phyloP scores from a whole-genome alignment of 108 stramenopile genomes.

The Nitzschia sp. region DNA sequence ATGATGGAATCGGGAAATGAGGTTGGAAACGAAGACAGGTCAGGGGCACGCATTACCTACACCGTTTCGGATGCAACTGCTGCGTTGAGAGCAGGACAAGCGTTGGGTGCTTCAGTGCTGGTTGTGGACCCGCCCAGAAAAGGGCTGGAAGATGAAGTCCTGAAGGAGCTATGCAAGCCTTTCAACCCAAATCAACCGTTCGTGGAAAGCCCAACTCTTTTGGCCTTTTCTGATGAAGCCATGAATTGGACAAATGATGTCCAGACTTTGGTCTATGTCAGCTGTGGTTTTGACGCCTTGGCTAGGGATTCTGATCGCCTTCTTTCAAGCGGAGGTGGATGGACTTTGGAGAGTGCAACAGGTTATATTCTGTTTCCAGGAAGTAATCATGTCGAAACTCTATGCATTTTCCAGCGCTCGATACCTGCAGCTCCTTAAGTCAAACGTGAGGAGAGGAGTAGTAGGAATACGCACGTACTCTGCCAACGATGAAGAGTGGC shows the following conservation, averaged over 20 bases:
- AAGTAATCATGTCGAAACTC: slow-evolving; percentile 93
- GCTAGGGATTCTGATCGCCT: slow-evolving; percentile 86
- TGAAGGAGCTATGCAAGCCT: slow-evolving; percentile 73
- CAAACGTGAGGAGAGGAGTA: no score
- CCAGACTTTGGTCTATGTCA: slow-evolving; percentile 91
- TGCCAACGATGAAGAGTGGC: no score
- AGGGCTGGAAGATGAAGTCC: slow-evolving; percentile 85
- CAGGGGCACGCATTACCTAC: slow-evolving; percentile 50
- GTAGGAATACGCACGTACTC: no score
- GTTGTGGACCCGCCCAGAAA: slow-evolving; percentile 97
- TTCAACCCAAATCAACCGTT: slow-evolving; percentile 67
- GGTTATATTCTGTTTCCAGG: slow-evolving; percentile 97
- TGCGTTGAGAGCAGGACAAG: slow-evolving; percentile 80
- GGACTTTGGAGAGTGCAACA: slow-evolving; percentile 87
- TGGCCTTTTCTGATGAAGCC: slow-evolving; percentile 53
- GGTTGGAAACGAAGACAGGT: slow-evolving; percentile 12
- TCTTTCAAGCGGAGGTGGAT: slow-evolving; percentile 70
- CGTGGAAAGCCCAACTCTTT: slow-evolving; percentile 49
- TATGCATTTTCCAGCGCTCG: slow-evolving; percentile 89
- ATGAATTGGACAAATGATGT: slow-evolving; percentile 78
- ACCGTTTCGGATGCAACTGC: slow-evolving; percentile 73
- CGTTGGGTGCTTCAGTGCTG: slow-evolving; percentile 86
- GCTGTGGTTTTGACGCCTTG: slow-evolving; percentile 97
- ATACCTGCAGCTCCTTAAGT: no score
- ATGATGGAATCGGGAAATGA: slow-evolving; percentile 35